phyloP scores from a whole-genome alignment of 257 asterid genomes.

The Eustoma russellianum region DNA sequence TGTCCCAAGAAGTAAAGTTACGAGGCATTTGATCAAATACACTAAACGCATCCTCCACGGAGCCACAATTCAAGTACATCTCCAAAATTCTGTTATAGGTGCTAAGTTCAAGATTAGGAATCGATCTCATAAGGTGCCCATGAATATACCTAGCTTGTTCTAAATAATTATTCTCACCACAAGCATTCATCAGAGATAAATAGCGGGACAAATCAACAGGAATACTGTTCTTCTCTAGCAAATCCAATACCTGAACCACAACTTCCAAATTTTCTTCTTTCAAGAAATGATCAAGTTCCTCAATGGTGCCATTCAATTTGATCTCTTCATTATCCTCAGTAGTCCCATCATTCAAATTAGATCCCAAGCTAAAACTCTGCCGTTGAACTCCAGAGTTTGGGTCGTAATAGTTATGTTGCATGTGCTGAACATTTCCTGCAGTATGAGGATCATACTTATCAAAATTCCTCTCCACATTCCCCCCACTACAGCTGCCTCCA shows the following conservation, averaged over 20 bases:
- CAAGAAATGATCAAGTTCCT: slow-evolving; percentile 46
- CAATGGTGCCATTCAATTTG: slow-evolving; percentile 20
- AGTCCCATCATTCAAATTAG: slow-evolving; percentile 17
- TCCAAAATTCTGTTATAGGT: slow-evolving; percentile 53
- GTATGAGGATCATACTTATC: slow-evolving; percentile 10
- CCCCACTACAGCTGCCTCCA: slow-evolving; percentile 17
- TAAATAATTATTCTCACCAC: slow-evolving; percentile 56
- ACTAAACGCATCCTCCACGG: slow-evolving; percentile 50
- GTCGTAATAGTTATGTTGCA: slow-evolving; percentile 6
- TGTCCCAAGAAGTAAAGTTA: slow-evolving; percentile 78
- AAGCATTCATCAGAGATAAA: slow-evolving; percentile 39
- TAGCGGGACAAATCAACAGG: slow-evolving; percentile 49
- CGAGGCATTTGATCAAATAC: slow-evolving; percentile 60
- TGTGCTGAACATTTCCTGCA: slow-evolving; percentile 15
- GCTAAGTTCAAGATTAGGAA: slow-evolving; percentile 35
- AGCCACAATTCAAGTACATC: slow-evolving; percentile 62
- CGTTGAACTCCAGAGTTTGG: slow-evolving; percentile 15
- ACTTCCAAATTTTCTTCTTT: slow-evolving; percentile 49
- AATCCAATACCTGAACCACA: slow-evolving; percentile 43
- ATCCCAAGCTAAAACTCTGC: slow-evolving; percentile 15
- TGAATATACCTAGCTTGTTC: slow-evolving; percentile 58
- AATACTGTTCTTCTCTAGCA: slow-evolving; percentile 34
- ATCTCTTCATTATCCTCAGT: slow-evolving; percentile 20
- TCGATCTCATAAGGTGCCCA: slow-evolving; percentile 41
- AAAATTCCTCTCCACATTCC: slow-evolving; percentile 11